These are phyloP conservation scores for Elongisporangium prolatum DNA, from an alignment of 352 stramenopile species.

Conservation along the genomic window DNA sequence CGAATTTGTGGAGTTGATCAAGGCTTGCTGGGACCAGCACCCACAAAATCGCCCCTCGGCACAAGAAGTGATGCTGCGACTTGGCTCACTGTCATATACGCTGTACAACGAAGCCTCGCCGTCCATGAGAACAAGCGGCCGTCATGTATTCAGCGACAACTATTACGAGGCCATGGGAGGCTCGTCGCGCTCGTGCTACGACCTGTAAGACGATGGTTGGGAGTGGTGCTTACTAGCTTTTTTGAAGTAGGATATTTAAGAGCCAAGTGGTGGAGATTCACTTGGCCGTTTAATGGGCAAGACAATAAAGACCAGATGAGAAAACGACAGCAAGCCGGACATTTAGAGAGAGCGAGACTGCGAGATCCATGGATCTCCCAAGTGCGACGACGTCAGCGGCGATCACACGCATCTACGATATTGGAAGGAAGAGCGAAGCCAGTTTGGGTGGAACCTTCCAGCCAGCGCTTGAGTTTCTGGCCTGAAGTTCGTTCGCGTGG, in stretches of 20 bases:
- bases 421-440: background rate
- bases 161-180: slow-evolving; percentile 74
- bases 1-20: slow-evolving; percentile 65
- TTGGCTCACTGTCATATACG: slow-evolving; percentile 57
- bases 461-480: background rate
- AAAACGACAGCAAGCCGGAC: too few species aligned
- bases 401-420: background rate
- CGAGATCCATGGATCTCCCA: background rate
- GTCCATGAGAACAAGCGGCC: slow-evolving; percentile 32
- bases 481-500: background rate
- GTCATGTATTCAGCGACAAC: slow-evolving; percentile 61
- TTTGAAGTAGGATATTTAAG: background rate
- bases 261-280: too few species aligned
- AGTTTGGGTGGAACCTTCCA: background rate
- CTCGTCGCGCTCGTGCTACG: slow-evolving; percentile 42
- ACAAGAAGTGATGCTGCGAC: slow-evolving; percentile 62
- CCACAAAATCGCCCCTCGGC: slow-evolving; percentile 41
- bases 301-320: slow-evolving; percentile 1
- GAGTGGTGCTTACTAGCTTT: too few species aligned
- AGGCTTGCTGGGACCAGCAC: slow-evolving; percentile 55
- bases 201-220: background rate
- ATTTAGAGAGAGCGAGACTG: too few species aligned
- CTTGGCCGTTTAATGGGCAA: too few species aligned
- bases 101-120: slow-evolving; percentile 32
- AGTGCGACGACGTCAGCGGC: background rate